phyloP scores from a whole-genome alignment of 2,329 filamentous ascomycete species.

The Ophiostoma himal-ulmi region DNA sequence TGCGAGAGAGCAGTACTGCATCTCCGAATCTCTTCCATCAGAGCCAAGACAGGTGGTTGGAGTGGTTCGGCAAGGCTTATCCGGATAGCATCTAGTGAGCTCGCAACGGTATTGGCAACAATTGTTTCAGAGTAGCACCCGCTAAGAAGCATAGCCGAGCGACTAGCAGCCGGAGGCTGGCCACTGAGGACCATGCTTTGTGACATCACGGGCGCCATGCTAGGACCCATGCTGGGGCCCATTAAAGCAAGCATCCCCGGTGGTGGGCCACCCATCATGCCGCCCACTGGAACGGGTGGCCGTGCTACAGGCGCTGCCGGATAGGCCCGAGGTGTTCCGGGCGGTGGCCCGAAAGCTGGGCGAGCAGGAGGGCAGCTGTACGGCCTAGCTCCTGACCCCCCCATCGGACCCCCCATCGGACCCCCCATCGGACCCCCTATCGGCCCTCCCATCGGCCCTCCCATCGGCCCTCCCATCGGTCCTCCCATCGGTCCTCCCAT shows the following conservation, averaged over 20 bases:
- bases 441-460: neutral
- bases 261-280: neutral
- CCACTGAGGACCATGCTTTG: neutral
- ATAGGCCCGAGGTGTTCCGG: neutral
- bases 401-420: neutral
- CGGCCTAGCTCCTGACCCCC: neutral
- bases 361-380: constrained; percentile 3
- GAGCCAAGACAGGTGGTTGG: constrained; percentile 42
- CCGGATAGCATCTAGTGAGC: constrained; percentile 46
- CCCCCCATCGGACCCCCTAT: neutral
- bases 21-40: constrained; percentile 44
- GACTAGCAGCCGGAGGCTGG: constrained; percentile 8
- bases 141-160: constrained; percentile 38
- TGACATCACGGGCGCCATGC: neutral
- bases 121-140: constrained; percentile 53
- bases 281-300: neutral
- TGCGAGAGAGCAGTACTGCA: constrained; percentile 46
- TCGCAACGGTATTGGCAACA: constrained; percentile 44
- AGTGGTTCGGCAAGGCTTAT: constrained; percentile 40
- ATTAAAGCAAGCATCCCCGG: neutral
- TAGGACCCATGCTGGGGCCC: neutral
- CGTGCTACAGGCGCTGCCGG: neutral
- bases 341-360: neutral
- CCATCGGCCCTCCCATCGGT: neutral
- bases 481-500: neutral